Conservation (phyloP, 2,329 filamentous ascomycete genomes). For the Fusarium keratoplasticum region DNA sequence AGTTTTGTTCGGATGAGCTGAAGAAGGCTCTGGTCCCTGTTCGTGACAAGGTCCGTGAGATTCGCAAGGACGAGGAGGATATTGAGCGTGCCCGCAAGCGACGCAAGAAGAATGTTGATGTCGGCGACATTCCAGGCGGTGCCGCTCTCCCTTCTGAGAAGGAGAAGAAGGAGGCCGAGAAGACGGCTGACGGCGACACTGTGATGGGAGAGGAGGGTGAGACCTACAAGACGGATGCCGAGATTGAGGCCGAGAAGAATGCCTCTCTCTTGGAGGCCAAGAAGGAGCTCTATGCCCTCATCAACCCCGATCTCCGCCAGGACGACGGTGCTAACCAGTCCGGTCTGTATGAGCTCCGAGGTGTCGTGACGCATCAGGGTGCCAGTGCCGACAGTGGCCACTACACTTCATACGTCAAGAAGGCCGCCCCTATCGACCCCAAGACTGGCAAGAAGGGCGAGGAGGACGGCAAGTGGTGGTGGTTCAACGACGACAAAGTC, state of each 20-base stretch:
- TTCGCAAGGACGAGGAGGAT: conserved; percentile 95
- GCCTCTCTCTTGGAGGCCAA: conserved; percentile 82
- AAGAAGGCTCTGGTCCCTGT: conserved; percentile 86
- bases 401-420: conserved; percentile 98
- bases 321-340: conserved; percentile 92
- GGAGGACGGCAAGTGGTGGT: conserved; percentile 98
- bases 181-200: conserved; percentile 70
- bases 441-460: conserved; percentile 81
- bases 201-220: conserved; percentile 71
- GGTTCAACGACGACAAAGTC: conserved; percentile 99
- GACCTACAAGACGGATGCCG: conserved; percentile 91
- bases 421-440: conserved; percentile 78
- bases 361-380: conserved; percentile 95
- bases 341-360: conserved; percentile 93
- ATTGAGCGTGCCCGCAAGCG: conserved; percentile 91
- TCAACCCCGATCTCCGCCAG: conserved; percentile 77
- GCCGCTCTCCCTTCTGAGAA: conserved; percentile 64
- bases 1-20: conserved; percentile 94
- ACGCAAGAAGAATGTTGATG: conserved; percentile 75
- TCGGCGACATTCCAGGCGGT: conserved; percentile 58
- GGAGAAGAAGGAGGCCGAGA: conserved; percentile 63
- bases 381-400: conserved; percentile 97
- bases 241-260: conserved; percentile 87
- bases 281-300: conserved; percentile 85
- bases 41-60: conserved; percentile 94